Percentiles rank a stretch among this genome's conserved stretches.
Conservation (phyloP, 2,329 filamentous ascomycete genomes). For the Chaetothyriales sp. region DNA sequence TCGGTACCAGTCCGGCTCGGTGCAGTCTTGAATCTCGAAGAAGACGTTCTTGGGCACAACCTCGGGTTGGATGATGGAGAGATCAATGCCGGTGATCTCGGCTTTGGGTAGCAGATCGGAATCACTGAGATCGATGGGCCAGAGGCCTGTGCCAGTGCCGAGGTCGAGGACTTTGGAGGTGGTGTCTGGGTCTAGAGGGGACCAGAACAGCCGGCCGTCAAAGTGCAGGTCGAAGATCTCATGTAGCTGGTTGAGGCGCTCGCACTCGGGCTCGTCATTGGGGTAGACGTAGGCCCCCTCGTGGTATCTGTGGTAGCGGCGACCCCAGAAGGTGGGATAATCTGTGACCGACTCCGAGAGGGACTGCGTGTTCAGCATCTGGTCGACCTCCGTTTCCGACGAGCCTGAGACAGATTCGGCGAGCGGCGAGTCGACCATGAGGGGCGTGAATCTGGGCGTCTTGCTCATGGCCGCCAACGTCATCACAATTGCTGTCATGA, state of each 20-base stretch:
- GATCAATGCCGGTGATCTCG: slow-evolving; percentile 47
- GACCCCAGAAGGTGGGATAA: slow-evolving; percentile 28
- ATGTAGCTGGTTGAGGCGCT: slow-evolving; percentile 41
- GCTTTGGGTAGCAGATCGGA: slow-evolving; percentile 39
- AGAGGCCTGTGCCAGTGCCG: slow-evolving; percentile 48
- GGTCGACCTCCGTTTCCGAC: slow-evolving; percentile 6
- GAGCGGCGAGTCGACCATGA: neutral
- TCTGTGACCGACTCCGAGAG: slow-evolving; percentile 29
- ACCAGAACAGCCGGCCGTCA: slow-evolving; percentile 30
- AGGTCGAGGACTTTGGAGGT: slow-evolving; percentile 39
- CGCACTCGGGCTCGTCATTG: slow-evolving; percentile 40
- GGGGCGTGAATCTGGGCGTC: neutral
- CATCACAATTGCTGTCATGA: neutral
- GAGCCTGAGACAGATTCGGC: slow-evolving; percentile 1
- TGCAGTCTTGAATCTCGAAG: slow-evolving; percentile 57
- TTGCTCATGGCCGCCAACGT: neutral
- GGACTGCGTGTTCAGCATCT: slow-evolving; percentile 24
- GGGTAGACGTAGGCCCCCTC: slow-evolving; percentile 33
- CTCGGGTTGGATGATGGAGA: slow-evolving; percentile 52
- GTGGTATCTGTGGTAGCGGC: slow-evolving; percentile 31
- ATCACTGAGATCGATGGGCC: slow-evolving; percentile 51
- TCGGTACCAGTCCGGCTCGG: slow-evolving; percentile 45
- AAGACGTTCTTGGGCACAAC: slow-evolving; percentile 57
- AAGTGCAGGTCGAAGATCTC: slow-evolving; percentile 37
- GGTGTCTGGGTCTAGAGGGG: slow-evolving; percentile 29